phyloP scores from a whole-genome alignment of 176 grass and related monocot genomes.

The Dactylis glomerata region DNA sequence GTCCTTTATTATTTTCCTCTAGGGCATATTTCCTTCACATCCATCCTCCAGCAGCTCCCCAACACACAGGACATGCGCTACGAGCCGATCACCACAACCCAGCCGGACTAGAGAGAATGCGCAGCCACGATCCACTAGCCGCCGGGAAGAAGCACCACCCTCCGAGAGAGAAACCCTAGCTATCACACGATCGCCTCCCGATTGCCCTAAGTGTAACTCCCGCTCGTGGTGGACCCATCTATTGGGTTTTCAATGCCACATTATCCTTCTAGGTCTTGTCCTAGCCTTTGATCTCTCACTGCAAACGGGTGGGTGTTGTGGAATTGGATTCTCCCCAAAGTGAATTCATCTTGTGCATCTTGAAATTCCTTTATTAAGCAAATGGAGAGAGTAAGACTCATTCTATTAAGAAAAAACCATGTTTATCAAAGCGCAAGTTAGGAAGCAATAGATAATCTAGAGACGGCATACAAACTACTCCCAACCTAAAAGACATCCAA shows the following conservation, averaged over 20 bases:
- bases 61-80: too few relatives aligned
- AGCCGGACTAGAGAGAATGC: too few relatives aligned
- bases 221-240: too few relatives aligned
- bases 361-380: background rate
- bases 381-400: background rate
- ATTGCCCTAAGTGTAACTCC: too few relatives aligned
- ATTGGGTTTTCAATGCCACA: background rate
- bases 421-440: background rate
- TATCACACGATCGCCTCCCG: too few relatives aligned
- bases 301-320: background rate
- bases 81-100: too few relatives aligned
- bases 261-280: background rate
- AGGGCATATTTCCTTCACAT: too few relatives aligned
- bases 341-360: slow-evolving; percentile 5
- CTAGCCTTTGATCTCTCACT: background rate
- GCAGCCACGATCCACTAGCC: too few relatives aligned
- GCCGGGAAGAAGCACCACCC: too few relatives aligned
- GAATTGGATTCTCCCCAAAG: background rate
- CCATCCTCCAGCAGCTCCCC: too few relatives aligned
- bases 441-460: background rate
- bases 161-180: too few relatives aligned
- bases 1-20: too few relatives aligned
- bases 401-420: background rate
- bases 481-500: background rate
- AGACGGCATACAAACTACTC: background rate